Percentiles rank a stretch among this genome's conserved stretches.
These are phyloP conservation scores for Aspergillus fructus DNA, from an alignment of 2,329 filamentous ascomycete genomes.

Conservation along the genomic window DNA sequence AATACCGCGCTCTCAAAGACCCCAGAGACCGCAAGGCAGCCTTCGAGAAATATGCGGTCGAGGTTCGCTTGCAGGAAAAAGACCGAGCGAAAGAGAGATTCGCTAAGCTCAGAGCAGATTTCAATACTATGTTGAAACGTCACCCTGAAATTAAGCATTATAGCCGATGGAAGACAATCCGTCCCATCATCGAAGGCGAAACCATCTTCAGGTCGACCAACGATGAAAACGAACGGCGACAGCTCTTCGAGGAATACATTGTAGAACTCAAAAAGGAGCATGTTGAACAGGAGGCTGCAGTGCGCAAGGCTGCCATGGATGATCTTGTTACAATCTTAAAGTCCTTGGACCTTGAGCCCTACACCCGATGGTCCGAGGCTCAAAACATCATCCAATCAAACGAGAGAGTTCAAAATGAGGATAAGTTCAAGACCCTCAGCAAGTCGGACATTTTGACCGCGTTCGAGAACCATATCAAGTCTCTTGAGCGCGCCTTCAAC, in stretches of 20 bases:
- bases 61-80: slow-evolving; percentile 88
- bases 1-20: slow-evolving; percentile 90
- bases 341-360: slow-evolving; percentile 80
- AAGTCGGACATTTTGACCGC: slow-evolving; percentile 87
- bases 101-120: slow-evolving; percentile 88
- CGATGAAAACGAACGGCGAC: slow-evolving; percentile 80
- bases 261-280: slow-evolving; percentile 78
- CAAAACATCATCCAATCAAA: slow-evolving; percentile 77
- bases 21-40: slow-evolving; percentile 85
- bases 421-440: slow-evolving; percentile 81
- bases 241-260: slow-evolving; percentile 93
- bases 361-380: slow-evolving; percentile 91
- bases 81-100: slow-evolving; percentile 91
- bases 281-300: slow-evolving; percentile 69
- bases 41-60: slow-evolving; percentile 92
- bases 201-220: slow-evolving; percentile 91
- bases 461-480: slow-evolving; percentile 94
- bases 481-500: slow-evolving; percentile 86
- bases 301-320: slow-evolving; percentile 78
- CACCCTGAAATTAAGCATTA: slow-evolving; percentile 97
- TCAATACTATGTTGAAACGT: slow-evolving; percentile 91
- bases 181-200: slow-evolving; percentile 90
- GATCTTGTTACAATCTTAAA: slow-evolving; percentile 76
- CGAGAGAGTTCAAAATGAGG: slow-evolving; percentile 73
- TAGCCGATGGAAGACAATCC: slow-evolving; percentile 94